Base-by-base conservation (phyloP, 2,329 filamentous ascomycete genomes). In the Colletotrichum sojae region DNA sequence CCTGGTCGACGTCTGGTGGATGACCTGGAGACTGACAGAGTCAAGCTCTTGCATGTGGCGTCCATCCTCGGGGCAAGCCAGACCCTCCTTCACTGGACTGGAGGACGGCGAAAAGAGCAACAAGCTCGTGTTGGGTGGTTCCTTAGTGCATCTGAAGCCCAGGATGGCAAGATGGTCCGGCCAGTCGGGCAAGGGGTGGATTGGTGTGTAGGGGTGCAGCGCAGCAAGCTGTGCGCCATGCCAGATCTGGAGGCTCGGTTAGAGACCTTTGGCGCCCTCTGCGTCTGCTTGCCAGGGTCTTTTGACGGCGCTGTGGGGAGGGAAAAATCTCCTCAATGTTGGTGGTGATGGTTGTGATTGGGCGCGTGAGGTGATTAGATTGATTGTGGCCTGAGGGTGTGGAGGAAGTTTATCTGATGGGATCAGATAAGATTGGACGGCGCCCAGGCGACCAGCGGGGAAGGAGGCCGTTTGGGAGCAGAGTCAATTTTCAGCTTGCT, bases 381-480 rank as follows among this genome's bases (percentile, higher is more conserved):
- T 67, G 64, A 63, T 48, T 53, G 57, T 63, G 64, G 53, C 49
- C 52, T 53, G 53, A 63, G 53, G 18, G 36, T 22, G 45, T 20
- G 20, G 54, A 25, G 39, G 22, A 20, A 40, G 53, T 55, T 67
- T 67, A 67, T 67, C 59, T 63, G 65, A 67, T 67, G 51, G 48
- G 39, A 67, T 67, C 59, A 63, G 65, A 67, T 67, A 67, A 67
- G 59, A 67, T 64, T 67, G 59, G 65, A 58, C 46, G 52, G 58
- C 51, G 52, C 51, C 10, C 20, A 12, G 18, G 16, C 40, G 40
- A n/a, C 40, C 40, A n/a, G 40, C 16, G 40, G 40, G 15, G 16
- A 43, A 15, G 13, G 13, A n/a, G 40, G 40, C 5, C 8, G 5
- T n/a, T 27, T 9, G 45, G 51, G 27, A 0, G 2, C 36, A 43